phyloP scores from a whole-genome alignment of 1,139 yeast genomes.

The Taphrina sp. region DNA sequence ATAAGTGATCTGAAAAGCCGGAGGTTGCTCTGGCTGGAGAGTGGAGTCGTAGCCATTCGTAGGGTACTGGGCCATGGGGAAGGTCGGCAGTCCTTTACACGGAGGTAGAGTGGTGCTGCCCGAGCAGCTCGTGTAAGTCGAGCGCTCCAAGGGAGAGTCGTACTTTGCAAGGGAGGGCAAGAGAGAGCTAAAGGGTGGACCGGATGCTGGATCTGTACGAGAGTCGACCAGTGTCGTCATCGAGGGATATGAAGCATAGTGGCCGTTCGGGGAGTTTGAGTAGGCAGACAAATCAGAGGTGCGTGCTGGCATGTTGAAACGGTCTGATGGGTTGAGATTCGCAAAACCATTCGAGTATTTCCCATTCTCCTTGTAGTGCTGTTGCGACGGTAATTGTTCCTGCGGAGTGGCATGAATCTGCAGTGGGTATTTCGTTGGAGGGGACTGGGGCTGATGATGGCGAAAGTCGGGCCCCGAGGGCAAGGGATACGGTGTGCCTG shows the following conservation, averaged over 20 bases:
- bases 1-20: too few species aligned
- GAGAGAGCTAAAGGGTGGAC: neutral
- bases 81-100: too few species aligned
- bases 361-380: too few species aligned
- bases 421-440: too few species aligned
- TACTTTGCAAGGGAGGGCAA: neutral
- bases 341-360: neutral
- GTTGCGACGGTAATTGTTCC: too few species aligned
- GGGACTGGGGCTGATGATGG: too few species aligned
- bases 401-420: too few species aligned
- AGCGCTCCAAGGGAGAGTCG: neutral
- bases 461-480: too few species aligned
- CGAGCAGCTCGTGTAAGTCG: neutral
- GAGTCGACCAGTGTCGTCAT: slow-evolving; percentile 5
- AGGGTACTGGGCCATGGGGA: too few species aligned
- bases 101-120: too few species aligned
- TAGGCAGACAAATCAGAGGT: neutral
- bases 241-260: neutral
- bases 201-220: neutral
- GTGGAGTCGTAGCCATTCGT: neutral
- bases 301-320: neutral
- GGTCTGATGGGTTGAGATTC: neutral
- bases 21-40: neutral
- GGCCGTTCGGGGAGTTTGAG: neutral
- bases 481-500: too few species aligned